A percentile compares a stretch with the other conserved stretches of the same genome.
Evolutionary conservation across 768 basidiomycete genomes (phyloP).

Genomic region (Dictyophora rubrovolvata): DNA sequence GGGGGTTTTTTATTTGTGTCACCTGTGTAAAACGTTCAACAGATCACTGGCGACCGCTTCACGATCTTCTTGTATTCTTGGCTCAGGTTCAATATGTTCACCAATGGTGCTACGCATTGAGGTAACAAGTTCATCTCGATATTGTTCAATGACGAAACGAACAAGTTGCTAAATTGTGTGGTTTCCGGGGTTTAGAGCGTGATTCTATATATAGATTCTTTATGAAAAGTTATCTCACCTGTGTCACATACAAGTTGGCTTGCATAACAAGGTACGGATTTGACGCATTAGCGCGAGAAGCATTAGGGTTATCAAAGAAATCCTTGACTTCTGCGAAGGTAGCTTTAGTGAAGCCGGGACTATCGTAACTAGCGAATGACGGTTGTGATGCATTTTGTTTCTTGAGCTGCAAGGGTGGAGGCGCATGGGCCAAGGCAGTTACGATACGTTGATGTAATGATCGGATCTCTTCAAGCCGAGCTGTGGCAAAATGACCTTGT

Average conservation of each 20-base stretch:
- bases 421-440: slow-evolving; percentile 62
- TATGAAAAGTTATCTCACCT: slow-evolving; percentile 36
- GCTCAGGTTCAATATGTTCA: slow-evolving; percentile 28
- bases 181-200: neutral
- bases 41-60: slow-evolving; percentile 84
- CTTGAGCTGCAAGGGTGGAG: slow-evolving; percentile 66
- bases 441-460: slow-evolving; percentile 71
- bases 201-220: neutral
- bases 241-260: slow-evolving; percentile 86
- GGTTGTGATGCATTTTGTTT: slow-evolving; percentile 31
- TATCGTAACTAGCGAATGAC: slow-evolving; percentile 52
- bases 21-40: slow-evolving; percentile 78
- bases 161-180: slow-evolving; percentile 63
- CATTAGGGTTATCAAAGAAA: slow-evolving; percentile 87
- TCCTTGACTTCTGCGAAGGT: slow-evolving; percentile 85
- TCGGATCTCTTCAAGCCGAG: slow-evolving; percentile 74
- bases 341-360: slow-evolving; percentile 66
- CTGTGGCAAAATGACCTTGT: slow-evolving; percentile 77
- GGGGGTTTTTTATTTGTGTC: neutral
- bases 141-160: slow-evolving; percentile 87
- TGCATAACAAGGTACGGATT: slow-evolving; percentile 91
- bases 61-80: slow-evolving; percentile 44
- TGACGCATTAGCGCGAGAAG: slow-evolving; percentile 71
- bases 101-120: slow-evolving; percentile 57
- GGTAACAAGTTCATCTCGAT: slow-evolving; percentile 73